Evolutionary conservation across 106 monocot species (phyloP).

Genomic region (Dactylorhiza incarnata): DNA sequence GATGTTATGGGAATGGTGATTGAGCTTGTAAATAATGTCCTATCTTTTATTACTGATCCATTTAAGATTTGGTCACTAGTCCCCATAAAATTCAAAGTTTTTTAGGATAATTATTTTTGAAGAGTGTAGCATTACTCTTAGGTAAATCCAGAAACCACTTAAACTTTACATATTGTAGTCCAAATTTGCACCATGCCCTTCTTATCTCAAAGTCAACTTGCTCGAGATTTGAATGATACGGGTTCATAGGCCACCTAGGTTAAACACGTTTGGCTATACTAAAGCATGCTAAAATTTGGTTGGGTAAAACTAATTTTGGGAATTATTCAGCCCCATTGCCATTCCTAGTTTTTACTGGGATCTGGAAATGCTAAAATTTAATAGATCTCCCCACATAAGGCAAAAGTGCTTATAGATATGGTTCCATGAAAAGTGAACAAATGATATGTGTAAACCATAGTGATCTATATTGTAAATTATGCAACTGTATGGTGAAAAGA

Average conservation of each 20-base stretch:
- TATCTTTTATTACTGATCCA: no score
- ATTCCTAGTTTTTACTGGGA: neutral
- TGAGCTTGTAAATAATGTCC: no score
- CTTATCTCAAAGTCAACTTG: no score
- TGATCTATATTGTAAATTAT: neutral
- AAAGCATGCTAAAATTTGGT: neutral
- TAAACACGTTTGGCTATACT: neutral
- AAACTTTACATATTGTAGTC: no score
- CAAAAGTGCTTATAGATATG: neutral
- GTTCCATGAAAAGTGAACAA: neutral
- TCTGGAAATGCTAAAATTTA: neutral
- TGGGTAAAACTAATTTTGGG: neutral
- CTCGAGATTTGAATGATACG: no score
- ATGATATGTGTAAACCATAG: neutral
- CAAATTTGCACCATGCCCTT: no score
- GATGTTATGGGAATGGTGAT: no score
- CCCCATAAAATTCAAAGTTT: no score
- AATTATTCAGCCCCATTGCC: neutral
- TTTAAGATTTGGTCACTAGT: no score
- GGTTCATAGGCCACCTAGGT: neutral
- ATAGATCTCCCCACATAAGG: neutral
- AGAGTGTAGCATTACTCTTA: no score
- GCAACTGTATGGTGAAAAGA: neutral
- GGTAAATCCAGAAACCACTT: no score
- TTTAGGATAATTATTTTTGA: no score